Evolutionary conservation across 2,329 filamentous ascomycete species (phyloP).

Genomic region (Fusarium humuli): DNA sequence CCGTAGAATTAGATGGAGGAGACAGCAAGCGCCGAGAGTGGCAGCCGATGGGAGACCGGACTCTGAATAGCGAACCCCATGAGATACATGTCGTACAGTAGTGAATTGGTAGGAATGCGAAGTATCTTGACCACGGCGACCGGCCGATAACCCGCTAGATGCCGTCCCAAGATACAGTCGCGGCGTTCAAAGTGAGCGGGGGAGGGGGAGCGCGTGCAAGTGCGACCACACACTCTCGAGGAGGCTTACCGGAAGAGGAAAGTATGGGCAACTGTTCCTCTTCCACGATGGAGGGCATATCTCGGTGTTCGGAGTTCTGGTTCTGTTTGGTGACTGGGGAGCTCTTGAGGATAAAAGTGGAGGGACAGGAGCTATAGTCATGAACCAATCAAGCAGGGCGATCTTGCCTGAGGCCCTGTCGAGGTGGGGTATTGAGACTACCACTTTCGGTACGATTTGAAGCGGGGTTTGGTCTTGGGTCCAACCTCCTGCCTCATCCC

Average conservation of each 20-base stretch:
- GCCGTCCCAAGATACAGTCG: constrained; percentile 21
- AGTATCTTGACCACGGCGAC: constrained; percentile 16
- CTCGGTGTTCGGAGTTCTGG: constrained; percentile 47
- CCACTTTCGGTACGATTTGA: constrained; percentile 19
- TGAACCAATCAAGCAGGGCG: constrained; percentile 10
- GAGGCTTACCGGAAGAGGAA: constrained; percentile 42
- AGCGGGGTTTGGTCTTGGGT: constrained; percentile 24
- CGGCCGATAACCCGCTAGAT: constrained; percentile 33
- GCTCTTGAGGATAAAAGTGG: constrained; percentile 18
- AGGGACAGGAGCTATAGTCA: constrained; percentile 12
- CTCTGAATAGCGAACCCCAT: constrained; percentile 11
- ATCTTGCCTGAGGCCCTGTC: constrained; percentile 8
- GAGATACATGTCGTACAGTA: constrained; percentile 7
- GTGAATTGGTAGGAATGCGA: not conserved
- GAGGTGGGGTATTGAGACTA: constrained; percentile 25
- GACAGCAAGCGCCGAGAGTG: constrained; percentile 13
- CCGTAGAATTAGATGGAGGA: not conserved
- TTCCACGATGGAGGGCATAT: constrained; percentile 43
- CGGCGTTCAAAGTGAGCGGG: constrained; percentile 24
- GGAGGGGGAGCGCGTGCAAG: constrained; percentile 27
- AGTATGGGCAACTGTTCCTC: constrained; percentile 29
- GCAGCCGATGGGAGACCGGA: constrained; percentile 16
- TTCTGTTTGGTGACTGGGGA: constrained; percentile 10
- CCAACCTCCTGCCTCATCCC: constrained; percentile 4
- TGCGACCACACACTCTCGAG: constrained; percentile 31